Evolutionary conservation across 78 protist genomes (phyloP).

Genomic region (Ministeria vibrans): DNA sequence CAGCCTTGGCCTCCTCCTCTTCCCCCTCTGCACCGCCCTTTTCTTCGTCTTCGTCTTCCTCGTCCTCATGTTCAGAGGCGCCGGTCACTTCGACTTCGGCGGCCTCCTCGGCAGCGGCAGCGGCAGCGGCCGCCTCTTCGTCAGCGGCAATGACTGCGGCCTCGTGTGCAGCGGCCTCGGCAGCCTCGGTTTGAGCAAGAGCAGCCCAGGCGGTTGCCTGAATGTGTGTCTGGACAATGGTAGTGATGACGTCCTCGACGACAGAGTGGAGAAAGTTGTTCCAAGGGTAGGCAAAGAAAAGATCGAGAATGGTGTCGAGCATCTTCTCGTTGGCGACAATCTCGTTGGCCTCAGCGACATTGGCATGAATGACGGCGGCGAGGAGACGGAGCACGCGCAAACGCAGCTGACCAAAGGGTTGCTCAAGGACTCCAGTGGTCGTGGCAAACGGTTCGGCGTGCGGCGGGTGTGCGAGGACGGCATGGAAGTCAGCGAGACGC

Average conservation of each 20-base stretch:
- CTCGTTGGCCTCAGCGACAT: background rate
- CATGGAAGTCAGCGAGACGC: background rate
- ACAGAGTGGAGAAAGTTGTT: constrained; percentile 1
- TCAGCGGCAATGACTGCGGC: too few relatives aligned
- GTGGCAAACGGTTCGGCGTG: background rate
- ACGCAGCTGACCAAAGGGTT: background rate
- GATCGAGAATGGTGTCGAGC: background rate
- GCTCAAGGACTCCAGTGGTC: background rate
- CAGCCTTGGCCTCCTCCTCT: too few relatives aligned
- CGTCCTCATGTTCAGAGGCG: too few relatives aligned
- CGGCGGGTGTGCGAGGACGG: background rate
- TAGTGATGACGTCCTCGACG: background rate
- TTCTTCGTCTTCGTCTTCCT: too few relatives aligned
- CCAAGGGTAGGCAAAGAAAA: background rate
- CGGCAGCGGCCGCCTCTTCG: too few relatives aligned
- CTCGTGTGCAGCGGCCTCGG: too few relatives aligned
- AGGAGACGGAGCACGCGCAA: background rate
- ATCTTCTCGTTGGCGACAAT: background rate
- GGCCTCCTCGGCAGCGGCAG: too few relatives aligned
- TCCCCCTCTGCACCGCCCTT: too few relatives aligned
- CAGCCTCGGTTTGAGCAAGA: too few relatives aligned
- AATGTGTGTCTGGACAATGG: too few relatives aligned
- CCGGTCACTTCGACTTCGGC: too few relatives aligned
- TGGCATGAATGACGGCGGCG: background rate
- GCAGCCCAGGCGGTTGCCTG: too few relatives aligned